Conservation (phyloP, 1,139 yeast species). For the Saccharomyces hybrid region DNA sequence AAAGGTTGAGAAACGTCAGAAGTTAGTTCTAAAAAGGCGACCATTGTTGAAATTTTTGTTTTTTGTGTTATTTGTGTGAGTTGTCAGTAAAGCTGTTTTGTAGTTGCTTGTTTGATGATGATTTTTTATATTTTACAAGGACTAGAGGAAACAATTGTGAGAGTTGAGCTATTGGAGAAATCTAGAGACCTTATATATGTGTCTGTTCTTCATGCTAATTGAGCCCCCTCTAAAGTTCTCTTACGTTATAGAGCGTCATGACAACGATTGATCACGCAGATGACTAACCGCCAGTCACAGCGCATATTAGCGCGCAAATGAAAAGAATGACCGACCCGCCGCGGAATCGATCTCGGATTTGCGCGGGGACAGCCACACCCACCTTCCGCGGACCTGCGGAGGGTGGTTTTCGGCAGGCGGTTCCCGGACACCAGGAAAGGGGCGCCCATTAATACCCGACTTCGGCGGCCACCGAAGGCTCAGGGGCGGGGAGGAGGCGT, state of each 20-base stretch:
- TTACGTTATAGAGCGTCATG: neutral
- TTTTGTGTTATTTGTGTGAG: conserved; percentile 7
- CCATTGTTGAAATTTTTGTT: conserved; percentile 13
- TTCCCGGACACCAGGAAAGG: neutral
- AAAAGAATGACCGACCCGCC: neutral
- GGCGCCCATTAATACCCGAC: neutral
- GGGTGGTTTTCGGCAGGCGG: neutral
- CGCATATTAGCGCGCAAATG: neutral
- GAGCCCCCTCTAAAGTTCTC: neutral
- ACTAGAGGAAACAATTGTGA: neutral
- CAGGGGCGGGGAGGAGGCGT: neutral
- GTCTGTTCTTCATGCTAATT: neutral
- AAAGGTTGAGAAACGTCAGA: conserved; percentile 54
- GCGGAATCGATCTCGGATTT: neutral
- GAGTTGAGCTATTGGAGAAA: neutral
- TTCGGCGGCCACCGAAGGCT: neutral
- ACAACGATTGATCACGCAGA: neutral
- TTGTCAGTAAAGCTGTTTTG: conserved; percentile 1
- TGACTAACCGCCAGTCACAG: neutral
- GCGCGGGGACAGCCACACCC: neutral
- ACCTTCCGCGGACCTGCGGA: neutral
- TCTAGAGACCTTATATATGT: neutral
- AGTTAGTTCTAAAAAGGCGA: conserved; percentile 47
- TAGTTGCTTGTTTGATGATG: neutral
- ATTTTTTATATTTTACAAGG: neutral